Percentiles rank a stretch among this genome's conserved stretches.
phyloP scores from a whole-genome alignment of 2,329 filamentous ascomycete genomes.

The Aspergillus luchuensis region DNA sequence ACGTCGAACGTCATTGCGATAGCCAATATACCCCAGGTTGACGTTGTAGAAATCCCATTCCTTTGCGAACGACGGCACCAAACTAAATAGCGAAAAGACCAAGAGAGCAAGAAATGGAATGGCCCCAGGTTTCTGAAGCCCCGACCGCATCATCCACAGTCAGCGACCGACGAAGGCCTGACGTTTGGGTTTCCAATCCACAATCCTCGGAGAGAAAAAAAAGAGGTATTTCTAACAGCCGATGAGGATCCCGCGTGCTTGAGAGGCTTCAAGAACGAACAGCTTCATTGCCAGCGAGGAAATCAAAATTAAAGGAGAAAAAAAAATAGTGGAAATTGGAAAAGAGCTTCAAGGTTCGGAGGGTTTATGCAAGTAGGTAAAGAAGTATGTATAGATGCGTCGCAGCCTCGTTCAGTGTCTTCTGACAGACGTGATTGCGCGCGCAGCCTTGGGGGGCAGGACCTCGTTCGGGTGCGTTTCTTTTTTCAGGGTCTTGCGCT shows the following conservation, averaged over 20 bases:
- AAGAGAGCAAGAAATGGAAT: slow-evolving; percentile 37
- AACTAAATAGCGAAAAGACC: slow-evolving; percentile 36
- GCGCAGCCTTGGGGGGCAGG: neutral
- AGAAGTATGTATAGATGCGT: neutral
- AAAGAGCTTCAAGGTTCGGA: slow-evolving; percentile 4
- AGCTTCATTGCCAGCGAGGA: slow-evolving; percentile 20
- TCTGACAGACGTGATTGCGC: neutral
- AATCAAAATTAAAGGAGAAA: neutral
- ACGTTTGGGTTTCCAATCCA: neutral
- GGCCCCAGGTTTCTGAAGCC: slow-evolving; percentile 36
- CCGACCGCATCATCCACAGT: slow-evolving; percentile 37
- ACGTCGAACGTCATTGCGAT: slow-evolving; percentile 29
- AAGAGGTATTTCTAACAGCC: slow-evolving; percentile 2
- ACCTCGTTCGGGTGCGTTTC: neutral
- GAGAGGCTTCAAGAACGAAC: slow-evolving; percentile 6
- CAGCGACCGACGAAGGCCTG: slow-evolving; percentile 15
- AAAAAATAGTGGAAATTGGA: neutral
- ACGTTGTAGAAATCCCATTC: slow-evolving; percentile 32
- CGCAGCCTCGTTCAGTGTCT: neutral
- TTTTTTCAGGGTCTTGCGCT: slow-evolving; percentile 9
- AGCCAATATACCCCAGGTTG: slow-evolving; percentile 32
- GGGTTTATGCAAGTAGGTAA: slow-evolving; percentile 3
- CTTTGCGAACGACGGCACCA: slow-evolving; percentile 37
- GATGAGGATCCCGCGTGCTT: slow-evolving; percentile 15
- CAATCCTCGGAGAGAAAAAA: slow-evolving; percentile 5